Base-by-base conservation (phyloP, 2,329 filamentous ascomycete genomes). In the Fusarium guadeloupense region DNA sequence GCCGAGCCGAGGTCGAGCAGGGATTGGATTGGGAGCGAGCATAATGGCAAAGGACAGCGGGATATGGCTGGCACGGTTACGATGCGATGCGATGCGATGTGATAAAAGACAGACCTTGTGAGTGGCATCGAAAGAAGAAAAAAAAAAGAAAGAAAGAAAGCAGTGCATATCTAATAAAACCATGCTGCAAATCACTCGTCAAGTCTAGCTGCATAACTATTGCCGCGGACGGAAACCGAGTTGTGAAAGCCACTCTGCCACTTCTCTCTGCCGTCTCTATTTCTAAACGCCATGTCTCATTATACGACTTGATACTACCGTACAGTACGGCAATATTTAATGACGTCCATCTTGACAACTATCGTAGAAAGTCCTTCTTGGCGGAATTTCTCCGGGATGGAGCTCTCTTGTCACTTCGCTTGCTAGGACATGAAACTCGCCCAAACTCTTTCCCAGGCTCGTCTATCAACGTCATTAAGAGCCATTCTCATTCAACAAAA, bases 401-500 rank as follows among this genome's bases (percentile, higher is more conserved):
- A 17, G 5, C n/a, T 31, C 16, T 20, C 10, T 28, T 13, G 16
- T 20, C 26, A 21, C 45, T 17, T 54, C 52, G 26, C 48, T 46
- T 55, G n/a, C n/a, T n/a, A n/a, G n/a, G n/a, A n/a, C n/a, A n/a
- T n/a, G n/a, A n/a, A n/a, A n/a, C n/a, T n/a, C n/a, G n/a, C n/a
- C n/a, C n/a, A n/a, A n/a, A n/a, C n/a, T n/a, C 7, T 6, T 14
- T 14, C 12, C n/a, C 14, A 4, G 28, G 14, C 28, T 40, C 47
- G 54, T 54, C 42, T 26, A 41, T 28, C 57, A 30, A 63, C 55
- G 60, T 64, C 60, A 64, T 64, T 34, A 44, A 25, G n/a, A 20
- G 20, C 33, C 39, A 35, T 16, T 21, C 53, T 19, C 43, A 46
- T 25, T 45, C 9, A 21, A 42, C 21, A 42, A 42, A 52, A 49